Base-by-base conservation (phyloP, 805 yeast genomes). In the Wickerhamomyces queroliae region DNA sequence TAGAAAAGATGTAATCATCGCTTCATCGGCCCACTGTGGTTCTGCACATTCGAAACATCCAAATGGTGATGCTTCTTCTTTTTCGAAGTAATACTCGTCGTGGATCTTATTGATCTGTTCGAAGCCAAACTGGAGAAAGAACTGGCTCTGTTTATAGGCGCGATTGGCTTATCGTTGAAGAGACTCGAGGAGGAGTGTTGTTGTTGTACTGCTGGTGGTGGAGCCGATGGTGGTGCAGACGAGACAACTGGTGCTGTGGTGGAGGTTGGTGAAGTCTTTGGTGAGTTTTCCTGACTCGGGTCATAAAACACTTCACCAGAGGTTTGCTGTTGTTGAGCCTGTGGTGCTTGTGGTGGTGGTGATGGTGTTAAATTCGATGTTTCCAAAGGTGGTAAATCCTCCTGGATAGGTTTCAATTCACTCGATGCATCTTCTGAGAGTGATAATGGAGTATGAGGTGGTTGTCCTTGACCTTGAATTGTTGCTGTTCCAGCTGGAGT, bases 61-160 rank as follows among this genome's bases (percentile, higher is more conserved):
- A 54, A 35, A 38, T 55, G 60, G 31, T 53, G 49, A 38, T 55
- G 60, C 35, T 38, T 52, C 32, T 38, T 48, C 23, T 35, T 50
- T 24, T 33, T 42, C 2, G 35, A 10, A 12, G 13, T 13, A 31
- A 13, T 23, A 26, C 16, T 34, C 5, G 41, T 31, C 20, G 12
- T 31, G 7, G 46, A 42, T 33, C 42, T 35, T 3, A 8, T 21
- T 9, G 45, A 39, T 9, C 46, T 37, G 9, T 40, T 39, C 0
- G 57, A 52, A 4, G 42, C 36, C 19, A 51, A 28, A 36, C 49
- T 44, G 7, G 52, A 46, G 33, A 44, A 44, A 10, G 51, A 46
- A 8, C 50, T 39, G 7, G 44, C 44, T 37, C 52, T 38, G 18
- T 35, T 32, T 27, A 45, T 38, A 1, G 21, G 15, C 7, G 16